Conservation (phyloP, 306 rosid genomes). For the Betula pendula region DNA sequence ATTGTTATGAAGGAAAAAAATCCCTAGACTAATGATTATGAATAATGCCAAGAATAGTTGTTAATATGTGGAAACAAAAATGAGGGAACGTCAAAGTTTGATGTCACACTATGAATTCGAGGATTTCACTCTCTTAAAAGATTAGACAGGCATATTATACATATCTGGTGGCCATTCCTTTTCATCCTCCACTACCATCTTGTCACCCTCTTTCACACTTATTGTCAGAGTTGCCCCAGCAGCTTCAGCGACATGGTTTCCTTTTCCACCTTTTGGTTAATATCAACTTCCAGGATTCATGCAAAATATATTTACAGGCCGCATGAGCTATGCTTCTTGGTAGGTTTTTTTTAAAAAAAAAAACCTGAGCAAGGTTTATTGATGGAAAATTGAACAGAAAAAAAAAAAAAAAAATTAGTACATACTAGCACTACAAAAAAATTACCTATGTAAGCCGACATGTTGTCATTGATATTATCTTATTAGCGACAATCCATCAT, state of each 20-base stretch:
- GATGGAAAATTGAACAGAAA: no score
- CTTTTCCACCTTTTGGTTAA: background rate
- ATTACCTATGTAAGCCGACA: no score
- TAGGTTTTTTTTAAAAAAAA: no score
- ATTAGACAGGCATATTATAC: constrained; percentile 9
- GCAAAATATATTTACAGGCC: background rate
- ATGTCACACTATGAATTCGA: constrained; percentile 17
- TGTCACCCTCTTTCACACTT: constrained; percentile 11
- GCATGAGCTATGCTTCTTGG: no score
- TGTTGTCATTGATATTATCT: no score
- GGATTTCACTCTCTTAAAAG: constrained; percentile 4
- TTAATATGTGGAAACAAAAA: constrained; percentile 29
- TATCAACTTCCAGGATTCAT: background rate
- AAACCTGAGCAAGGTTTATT: no score
- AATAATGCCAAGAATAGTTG: constrained; percentile 17
- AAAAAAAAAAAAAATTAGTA: no score
- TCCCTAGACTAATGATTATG: background rate
- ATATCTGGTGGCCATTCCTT: constrained; percentile 1
- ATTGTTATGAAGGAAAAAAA: background rate
- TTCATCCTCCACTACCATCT: constrained; percentile 19
- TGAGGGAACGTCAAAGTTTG: constrained; percentile 27
- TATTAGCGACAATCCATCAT: no score
- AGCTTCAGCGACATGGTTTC: background rate
- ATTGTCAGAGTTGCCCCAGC: background rate
- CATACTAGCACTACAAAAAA: no score